Base-by-base conservation (phyloP, 1,139 yeast species). In the Kluyveromyces marxianus region DNA sequence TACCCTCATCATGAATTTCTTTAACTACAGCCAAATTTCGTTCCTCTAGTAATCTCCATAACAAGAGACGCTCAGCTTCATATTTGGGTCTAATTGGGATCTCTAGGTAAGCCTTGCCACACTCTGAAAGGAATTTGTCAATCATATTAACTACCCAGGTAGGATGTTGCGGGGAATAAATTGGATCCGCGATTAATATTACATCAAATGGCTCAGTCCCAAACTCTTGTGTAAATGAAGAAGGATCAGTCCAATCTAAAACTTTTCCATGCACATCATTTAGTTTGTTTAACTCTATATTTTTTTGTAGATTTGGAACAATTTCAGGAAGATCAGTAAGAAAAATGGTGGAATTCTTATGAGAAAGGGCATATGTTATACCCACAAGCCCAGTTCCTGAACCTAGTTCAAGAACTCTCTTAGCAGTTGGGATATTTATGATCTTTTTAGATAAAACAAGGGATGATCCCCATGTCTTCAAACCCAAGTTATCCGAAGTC, bases 391-490 rank as follows among this genome's bases (percentile, higher is more conserved):
- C 98, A 0, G 98, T 92, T 0, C 98, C 98, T 0, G 97, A 74
- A 0, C 98, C 98, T 26, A 92, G 69, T 59, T 92, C 98, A 10
- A 92, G 65, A 0, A 87, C 69, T 70, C 39, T 49, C 36, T 33
- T 24, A 7, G 46, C 37, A 3, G 37, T 24, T 14, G 34, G 34
- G 14, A 44, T 40, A 25, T 54, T 46, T 24, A 53, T 55, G 21
- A 53, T 50, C 30, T 82, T 66, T 44, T 78, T 75, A 1, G 94
- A 75, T 25, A 92, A 67, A 2, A 87, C 73, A 31, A 86, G 68
- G 0, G 97, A 80, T 0, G 97, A 84, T 0, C 97, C 98, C 98
- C 98, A 92, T 0, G 98, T 92, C 54, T 90, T 89, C 60, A 88
- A 72, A 0, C 98, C 98, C 31, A 92, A 68, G 52, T 84, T 85